These are phyloP conservation scores for Geosmithia morbida DNA, from an alignment of 2,329 filamentous ascomycete genomes.

Conservation along the genomic window DNA sequence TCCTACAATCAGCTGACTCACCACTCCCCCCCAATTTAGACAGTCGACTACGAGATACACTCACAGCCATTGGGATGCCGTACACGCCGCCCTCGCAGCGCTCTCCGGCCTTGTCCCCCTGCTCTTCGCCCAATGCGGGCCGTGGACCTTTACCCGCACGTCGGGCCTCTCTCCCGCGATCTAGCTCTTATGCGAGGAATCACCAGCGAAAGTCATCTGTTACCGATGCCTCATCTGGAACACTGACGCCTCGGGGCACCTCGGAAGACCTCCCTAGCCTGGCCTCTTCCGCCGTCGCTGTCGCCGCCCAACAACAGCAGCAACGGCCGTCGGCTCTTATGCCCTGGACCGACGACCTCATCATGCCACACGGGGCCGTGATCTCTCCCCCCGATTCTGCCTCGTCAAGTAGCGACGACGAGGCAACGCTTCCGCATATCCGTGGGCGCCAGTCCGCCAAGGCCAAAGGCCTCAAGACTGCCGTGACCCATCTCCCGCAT, in stretches of 20 bases:
- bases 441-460: conserved; percentile 35
- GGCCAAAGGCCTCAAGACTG: conserved; percentile 54
- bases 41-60: neutral
- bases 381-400: conserved; percentile 85
- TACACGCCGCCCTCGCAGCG: conserved; percentile 68
- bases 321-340: conserved; percentile 81
- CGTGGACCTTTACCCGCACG: conserved; percentile 37
- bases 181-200: conserved; percentile 50
- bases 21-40: neutral
- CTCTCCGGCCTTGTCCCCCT: conserved; percentile 45
- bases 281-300: conserved; percentile 6
- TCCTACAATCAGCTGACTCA: conserved; percentile 3
- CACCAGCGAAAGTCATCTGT: conserved; percentile 45
- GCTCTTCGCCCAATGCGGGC: conserved; percentile 40
- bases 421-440: conserved; percentile 33
- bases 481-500: conserved; percentile 55
- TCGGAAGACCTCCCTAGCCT: conserved; percentile 34
- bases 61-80: conserved; percentile 47
- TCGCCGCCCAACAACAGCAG: conserved; percentile 1
- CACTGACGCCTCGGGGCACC: conserved; percentile 32
- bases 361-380: conserved; percentile 71
- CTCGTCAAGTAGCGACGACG: conserved; percentile 72
- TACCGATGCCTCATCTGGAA: conserved; percentile 13
- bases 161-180: conserved; percentile 44
- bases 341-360: conserved; percentile 55